These are phyloP conservation scores for Leccinum fallax DNA, from an alignment of 1,284 basidiomycete species.

Conservation along the genomic window DNA sequence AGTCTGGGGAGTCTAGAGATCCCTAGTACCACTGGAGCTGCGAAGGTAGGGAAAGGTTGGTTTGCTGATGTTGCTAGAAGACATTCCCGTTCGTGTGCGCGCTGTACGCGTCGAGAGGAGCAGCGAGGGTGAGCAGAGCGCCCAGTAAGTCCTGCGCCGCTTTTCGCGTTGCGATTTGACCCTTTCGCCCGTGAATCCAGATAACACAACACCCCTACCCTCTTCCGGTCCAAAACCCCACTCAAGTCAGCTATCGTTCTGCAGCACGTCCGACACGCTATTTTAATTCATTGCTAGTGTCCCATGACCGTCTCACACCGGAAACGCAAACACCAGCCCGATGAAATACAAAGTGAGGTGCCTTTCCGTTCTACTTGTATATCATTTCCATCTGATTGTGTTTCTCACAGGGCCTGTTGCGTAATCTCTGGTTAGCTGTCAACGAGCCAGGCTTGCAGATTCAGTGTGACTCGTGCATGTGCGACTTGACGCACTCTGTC, in stretches of 20 bases:
- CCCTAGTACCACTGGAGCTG: too few relatives aligned
- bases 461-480: slow-evolving; percentile 71
- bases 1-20: too few relatives aligned
- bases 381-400: slow-evolving; percentile 17
- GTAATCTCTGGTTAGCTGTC: slow-evolving; percentile 53
- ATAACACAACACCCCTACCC: not conserved
- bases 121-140: not conserved
- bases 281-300: not conserved
- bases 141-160: slow-evolving; percentile 3
- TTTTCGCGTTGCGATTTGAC: slow-evolving; percentile 2
- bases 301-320: slow-evolving; percentile 76
- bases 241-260: slow-evolving; percentile 1
- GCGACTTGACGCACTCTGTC: slow-evolving; percentile 86
- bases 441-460: slow-evolving; percentile 79
- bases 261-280: not conserved
- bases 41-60: too few relatives aligned
- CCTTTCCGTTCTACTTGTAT: slow-evolving; percentile 20
- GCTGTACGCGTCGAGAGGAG: not conserved
- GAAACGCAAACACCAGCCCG: slow-evolving; percentile 70
- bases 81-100: not conserved
- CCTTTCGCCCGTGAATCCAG: not conserved
- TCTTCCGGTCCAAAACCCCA: not conserved
- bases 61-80: too few relatives aligned
- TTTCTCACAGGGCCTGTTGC: slow-evolving; percentile 44
- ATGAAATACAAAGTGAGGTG: slow-evolving; percentile 71